Evolutionary conservation across 495 filamentous ascomycete species (phyloP), one percentile per base, ranked within the genome.

Genomic region (Hyphodiscus hymeniophilus): DNA sequence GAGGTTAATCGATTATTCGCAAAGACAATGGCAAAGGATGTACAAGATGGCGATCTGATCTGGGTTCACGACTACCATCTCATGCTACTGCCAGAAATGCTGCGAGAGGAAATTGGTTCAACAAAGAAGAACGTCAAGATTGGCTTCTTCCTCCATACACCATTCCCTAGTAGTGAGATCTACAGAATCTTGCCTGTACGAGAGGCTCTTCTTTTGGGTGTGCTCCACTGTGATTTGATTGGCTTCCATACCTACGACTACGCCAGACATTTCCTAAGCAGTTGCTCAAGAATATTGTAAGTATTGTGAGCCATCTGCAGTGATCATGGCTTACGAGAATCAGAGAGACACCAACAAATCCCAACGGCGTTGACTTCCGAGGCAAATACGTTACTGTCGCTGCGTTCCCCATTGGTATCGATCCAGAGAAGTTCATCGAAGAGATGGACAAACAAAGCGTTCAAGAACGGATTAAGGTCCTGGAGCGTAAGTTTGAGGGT

Each of bases 41-140:
- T 89, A 0, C 71, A 83, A 52, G 79, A 84, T 44, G 88, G 86
- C 32, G 85, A 90, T 54, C 61, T 95, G 35, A 82, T 97, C 58
- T 97, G 91, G 91, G 82, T 97, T 0, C 91, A 97, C 61, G 91
- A 97, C 63, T 97, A 95, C 62, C 91, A 97, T 65, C 70, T 95
- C 42, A 91, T 97, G 85, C 76, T 97, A 2, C 68, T 97, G 16
- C 91, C 91, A 0, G 70, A 78, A 47, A 84, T 95, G 77, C 70
- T 97, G 44, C 82, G 91, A 45, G 79, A 92, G 42, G 84, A 88
- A 54, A 63, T 79, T 43, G 74, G 78, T 18, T 66, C 79, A 31
- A 70, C 66, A 31, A 83, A 85, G 58, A 86, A 85, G 64, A 79
- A 84, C 45, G 81, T 94, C 54, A 89, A 89, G 63, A 86, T 97